phyloP scores from a whole-genome alignment of 2,329 filamentous ascomycete genomes.

The Dothideomycetes sp. region DNA sequence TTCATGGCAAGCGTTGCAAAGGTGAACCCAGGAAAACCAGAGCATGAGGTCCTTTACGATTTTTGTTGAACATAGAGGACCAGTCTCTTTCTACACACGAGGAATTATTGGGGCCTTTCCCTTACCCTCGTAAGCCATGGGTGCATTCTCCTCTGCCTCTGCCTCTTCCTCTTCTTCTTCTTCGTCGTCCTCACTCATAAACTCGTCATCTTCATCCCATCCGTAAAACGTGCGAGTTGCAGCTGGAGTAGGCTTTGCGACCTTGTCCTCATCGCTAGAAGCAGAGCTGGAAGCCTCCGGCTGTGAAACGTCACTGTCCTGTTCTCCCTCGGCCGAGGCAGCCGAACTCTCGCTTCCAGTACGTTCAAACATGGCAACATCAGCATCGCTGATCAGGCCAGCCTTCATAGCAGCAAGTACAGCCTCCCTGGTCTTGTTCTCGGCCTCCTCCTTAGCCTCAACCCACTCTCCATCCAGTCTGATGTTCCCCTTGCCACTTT shows the following conservation, averaged over 20 bases:
- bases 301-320: constrained; percentile 23
- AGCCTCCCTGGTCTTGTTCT: constrained; percentile 70
- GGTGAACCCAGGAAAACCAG: too few relatives aligned
- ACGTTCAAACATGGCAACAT: constrained; percentile 25
- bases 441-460: constrained; percentile 85
- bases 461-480: constrained; percentile 83
- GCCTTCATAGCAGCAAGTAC: constrained; percentile 61
- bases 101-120: too few relatives aligned
- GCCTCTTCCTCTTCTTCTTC: constrained; percentile 34
- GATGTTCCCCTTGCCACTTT: constrained; percentile 53
- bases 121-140: constrained; percentile 24
- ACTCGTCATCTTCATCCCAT: constrained; percentile 70
- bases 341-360: constrained; percentile 33
- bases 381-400: constrained; percentile 48
- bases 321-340: constrained; percentile 34
- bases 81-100: too few relatives aligned
- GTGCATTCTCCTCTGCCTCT: constrained; percentile 11
- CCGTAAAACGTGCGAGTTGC: constrained; percentile 51
- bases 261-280: constrained; percentile 25
- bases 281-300: constrained; percentile 19
- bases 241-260: constrained; percentile 24
- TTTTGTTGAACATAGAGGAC: too few relatives aligned
- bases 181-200: constrained; percentile 37
- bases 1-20: too few relatives aligned
- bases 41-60: too few relatives aligned